These are phyloP conservation scores for Vitellaria paradoxa DNA, from an alignment of 179 eudicot species.

Conservation along the genomic window DNA sequence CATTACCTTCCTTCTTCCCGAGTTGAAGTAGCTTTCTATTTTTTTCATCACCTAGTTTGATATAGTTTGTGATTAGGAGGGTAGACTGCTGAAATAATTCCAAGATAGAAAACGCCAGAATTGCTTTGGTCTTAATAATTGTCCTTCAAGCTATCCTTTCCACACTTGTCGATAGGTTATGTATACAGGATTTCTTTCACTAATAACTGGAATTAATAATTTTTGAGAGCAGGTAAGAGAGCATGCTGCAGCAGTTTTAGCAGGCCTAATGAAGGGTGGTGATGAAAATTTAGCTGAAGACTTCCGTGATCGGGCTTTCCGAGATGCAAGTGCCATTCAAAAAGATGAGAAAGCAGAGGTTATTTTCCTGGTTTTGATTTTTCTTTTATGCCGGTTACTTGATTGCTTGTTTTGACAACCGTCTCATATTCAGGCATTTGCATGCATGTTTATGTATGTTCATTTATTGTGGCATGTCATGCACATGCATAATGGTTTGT, in stretches of 20 bases:
- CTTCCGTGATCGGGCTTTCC: constrained; percentile 75
- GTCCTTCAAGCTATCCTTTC: constrained; percentile 2
- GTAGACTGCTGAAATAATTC: background rate
- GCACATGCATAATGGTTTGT: background rate
- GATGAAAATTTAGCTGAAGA: constrained; percentile 66
- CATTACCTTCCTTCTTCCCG: background rate
- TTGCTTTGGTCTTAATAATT: constrained; percentile 5
- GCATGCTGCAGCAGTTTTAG: constrained; percentile 98
- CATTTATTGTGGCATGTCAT: background rate
- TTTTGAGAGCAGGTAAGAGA: constrained; percentile 79
- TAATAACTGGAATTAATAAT: constrained; percentile 15
- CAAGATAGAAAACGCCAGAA: background rate
- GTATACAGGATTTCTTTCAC: background rate
- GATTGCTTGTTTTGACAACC: background rate
- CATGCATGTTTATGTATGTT: no score
- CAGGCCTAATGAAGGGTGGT: constrained; percentile 94
- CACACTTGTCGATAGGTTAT: background rate
- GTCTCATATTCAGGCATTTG: background rate
- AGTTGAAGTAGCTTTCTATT: background rate
- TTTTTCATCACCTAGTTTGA: background rate
- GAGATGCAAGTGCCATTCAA: constrained; percentile 55
- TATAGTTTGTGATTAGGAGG: background rate
- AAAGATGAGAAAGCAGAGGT: constrained; percentile 84
- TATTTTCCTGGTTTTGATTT: constrained; percentile 6
- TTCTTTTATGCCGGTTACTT: background rate